Conservation (phyloP, 2,329 filamentous ascomycete species). For the Ophiobolus disseminans region DNA sequence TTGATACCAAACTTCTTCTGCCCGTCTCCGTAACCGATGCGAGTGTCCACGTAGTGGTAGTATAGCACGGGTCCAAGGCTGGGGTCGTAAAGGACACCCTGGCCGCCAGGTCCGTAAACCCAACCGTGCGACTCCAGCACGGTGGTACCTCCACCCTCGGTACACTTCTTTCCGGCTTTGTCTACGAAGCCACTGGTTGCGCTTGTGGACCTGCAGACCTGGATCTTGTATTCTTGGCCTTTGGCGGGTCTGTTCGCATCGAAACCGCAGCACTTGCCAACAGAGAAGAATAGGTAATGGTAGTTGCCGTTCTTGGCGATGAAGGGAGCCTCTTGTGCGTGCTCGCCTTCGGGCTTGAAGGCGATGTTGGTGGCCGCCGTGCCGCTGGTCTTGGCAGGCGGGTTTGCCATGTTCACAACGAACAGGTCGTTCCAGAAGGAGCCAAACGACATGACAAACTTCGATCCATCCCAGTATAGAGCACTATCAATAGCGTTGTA, state of each 20-base stretch:
- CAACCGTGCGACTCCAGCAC: constrained; percentile 66
- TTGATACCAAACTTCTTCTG: constrained; percentile 63
- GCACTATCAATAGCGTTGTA: constrained; percentile 63
- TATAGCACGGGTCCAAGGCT: constrained; percentile 63
- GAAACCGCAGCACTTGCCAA: constrained; percentile 68
- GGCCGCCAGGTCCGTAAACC: constrained; percentile 71
- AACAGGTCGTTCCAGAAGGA: constrained; percentile 73
- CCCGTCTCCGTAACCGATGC: constrained; percentile 59
- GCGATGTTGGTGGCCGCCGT: constrained; percentile 57
- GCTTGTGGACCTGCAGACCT: constrained; percentile 65
- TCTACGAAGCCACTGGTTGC: constrained; percentile 65
- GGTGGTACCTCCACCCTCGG: constrained; percentile 64
- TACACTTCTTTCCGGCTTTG: constrained; percentile 60
- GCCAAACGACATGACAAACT: constrained; percentile 66
- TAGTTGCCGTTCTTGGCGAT: constrained; percentile 63
- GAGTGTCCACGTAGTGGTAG: constrained; percentile 67
- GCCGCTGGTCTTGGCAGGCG: constrained; percentile 40
- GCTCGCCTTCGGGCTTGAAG: constrained; percentile 59
- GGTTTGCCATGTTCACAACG: constrained; percentile 60
- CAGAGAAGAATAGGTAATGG: constrained; percentile 71
- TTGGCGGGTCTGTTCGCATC: constrained; percentile 58
- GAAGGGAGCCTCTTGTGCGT: constrained; percentile 64
- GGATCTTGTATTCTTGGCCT: constrained; percentile 71
- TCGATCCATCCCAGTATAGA: constrained; percentile 51
- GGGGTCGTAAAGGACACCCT: constrained; percentile 64